Evolutionary conservation across 2,329 filamentous ascomycete genomes (phyloP).

Genomic region (Juglanconis oblonga): DNA sequence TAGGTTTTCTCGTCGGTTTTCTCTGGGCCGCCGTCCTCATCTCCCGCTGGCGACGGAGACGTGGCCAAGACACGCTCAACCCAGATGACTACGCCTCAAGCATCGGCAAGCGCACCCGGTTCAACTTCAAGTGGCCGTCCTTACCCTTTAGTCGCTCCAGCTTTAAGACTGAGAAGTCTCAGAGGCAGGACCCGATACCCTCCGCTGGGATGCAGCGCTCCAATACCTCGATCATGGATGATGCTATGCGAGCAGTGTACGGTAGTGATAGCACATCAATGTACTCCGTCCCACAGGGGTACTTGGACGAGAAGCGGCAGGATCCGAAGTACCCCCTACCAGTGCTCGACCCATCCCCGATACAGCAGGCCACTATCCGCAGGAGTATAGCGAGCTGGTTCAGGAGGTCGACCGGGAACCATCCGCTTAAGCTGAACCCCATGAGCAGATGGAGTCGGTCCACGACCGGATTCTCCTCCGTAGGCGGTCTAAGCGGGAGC

Average conservation of each 20-base stretch:
- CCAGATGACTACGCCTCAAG: neutral
- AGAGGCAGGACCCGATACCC: neutral
- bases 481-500: neutral
- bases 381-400: conserved; percentile 15
- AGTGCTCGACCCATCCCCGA: neutral
- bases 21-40: conserved; percentile 10
- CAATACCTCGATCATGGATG: conserved; percentile 2
- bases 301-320: conserved; percentile 11
- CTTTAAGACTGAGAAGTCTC: neutral
- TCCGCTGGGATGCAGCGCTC: neutral
- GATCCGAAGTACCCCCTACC: conserved; percentile 5
- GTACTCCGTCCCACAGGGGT: conserved; percentile 3
- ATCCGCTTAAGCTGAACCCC: conserved; percentile 13
- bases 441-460: neutral
- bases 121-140: neutral
- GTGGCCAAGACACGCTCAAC: neutral
- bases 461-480: neutral
- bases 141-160: neutral
- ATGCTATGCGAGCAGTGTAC: conserved; percentile 3
- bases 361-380: conserved; percentile 12
- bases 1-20: conserved; percentile 10
- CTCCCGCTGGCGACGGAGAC: conserved; percentile 6
- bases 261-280: neutral
- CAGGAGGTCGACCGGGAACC: conserved; percentile 4
- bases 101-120: neutral